These are phyloP conservation scores for Eremomyces bilateralis DNA, from an alignment of 495 filamentous ascomycete genomes.

Conservation along the genomic window DNA sequence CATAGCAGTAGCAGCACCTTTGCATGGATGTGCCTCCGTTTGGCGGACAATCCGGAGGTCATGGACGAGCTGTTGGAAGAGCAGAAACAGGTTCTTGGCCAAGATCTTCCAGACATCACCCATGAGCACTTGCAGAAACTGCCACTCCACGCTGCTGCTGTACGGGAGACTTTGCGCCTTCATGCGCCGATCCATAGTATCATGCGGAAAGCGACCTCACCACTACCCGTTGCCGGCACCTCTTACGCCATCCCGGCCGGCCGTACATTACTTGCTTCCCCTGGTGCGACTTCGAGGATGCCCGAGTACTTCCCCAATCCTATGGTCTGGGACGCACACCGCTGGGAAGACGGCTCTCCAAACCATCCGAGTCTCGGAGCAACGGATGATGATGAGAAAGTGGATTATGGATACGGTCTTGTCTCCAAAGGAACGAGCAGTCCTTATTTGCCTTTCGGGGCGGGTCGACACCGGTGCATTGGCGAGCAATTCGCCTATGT, in stretches of 20 bases:
- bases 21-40: slow-evolving; percentile 37
- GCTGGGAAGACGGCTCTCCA: slow-evolving; percentile 50
- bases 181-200: slow-evolving; percentile 45
- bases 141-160: slow-evolving; percentile 32
- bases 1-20: slow-evolving; percentile 38
- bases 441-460: slow-evolving; percentile 89
- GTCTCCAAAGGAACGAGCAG: slow-evolving; percentile 69
- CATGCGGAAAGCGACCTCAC: slow-evolving; percentile 37
- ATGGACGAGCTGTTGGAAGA: slow-evolving; percentile 36
- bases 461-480: slow-evolving; percentile 83
- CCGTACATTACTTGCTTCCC: slow-evolving; percentile 61
- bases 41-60: slow-evolving; percentile 33
- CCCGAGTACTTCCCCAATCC: slow-evolving; percentile 63
- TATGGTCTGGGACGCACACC: slow-evolving; percentile 61
- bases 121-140: slow-evolving; percentile 31
- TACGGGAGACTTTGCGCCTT: slow-evolving; percentile 39
- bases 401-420: slow-evolving; percentile 88
- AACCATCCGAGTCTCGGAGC: slow-evolving; percentile 6
- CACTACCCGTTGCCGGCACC: slow-evolving; percentile 48
- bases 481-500: slow-evolving; percentile 94
- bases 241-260: slow-evolving; percentile 53
- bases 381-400: slow-evolving; percentile 24
- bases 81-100: slow-evolving; percentile 28
- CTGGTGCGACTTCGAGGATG: slow-evolving; percentile 51
- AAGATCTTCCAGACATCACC: slow-evolving; percentile 29